Base-by-base conservation (phyloP, 2,329 filamentous ascomycete genomes). In the Chaetomium sp. region DNA sequence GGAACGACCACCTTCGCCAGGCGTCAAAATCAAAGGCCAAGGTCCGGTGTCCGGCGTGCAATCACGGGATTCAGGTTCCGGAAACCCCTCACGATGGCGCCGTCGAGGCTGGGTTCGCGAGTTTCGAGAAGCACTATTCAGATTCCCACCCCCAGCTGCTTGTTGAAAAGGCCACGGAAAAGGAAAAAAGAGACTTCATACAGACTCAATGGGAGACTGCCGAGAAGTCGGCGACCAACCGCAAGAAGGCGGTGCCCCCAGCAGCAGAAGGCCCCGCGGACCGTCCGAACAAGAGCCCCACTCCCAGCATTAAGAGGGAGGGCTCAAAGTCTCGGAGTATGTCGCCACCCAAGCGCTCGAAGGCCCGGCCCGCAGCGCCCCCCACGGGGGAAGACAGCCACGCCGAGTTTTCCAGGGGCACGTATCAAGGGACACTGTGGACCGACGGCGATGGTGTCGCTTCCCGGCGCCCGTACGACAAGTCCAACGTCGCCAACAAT, bases 341-440 rank as follows among this genome's bases (percentile, higher is more conserved):
- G 2, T 70, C 69, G 0, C 69, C 70, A 0, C 68, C 69, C 10
- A 71, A 69, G 60, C 55, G 64, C 1, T 57, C 65, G 42, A 70
- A 69, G 62, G 63, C 65, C 35, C 51, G 63, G 45, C 38, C 61
- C 60, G 60, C 47, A 49, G 51, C 62, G 1, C 31, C 29, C 23
- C 45, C 47, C 27, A 42, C n/a, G 6, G 35, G 42, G 4, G 64
- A 62, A 0, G 62, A 64, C 38, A 49, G 19, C 33, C 54, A 35
- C 16, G 56, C 31, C 25, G 70, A 70, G 16, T 63, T 67, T 29
- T 62, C 65, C 49, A 61, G 67, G 57, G 66, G 69, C 1, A 57
- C 70, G 62, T 58, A 27, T 58, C 49, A 67, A 16, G 70, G 68
- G 10, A 69, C 27, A 25, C 57, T 71, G 1, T 71, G 69, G 69